phyloP scores from a whole-genome alignment of 495 filamentous ascomycete genomes.

The Xylaria acuta region DNA sequence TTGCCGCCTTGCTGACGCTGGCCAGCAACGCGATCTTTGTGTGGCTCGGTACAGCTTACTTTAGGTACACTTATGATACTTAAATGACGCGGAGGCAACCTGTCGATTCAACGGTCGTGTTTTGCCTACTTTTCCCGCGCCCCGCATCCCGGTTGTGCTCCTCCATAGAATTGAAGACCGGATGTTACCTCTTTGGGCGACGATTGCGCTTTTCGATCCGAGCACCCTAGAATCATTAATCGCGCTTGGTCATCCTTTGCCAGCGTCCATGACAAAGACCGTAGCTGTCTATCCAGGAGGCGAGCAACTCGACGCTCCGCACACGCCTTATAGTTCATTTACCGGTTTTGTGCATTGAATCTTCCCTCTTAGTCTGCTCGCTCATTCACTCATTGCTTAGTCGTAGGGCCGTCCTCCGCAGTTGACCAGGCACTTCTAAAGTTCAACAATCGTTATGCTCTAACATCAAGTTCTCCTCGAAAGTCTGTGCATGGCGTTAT shows the following conservation, averaged over 20 bases:
- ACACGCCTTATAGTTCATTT: not conserved
- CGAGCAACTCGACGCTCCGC: not conserved
- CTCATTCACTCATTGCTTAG: not conserved
- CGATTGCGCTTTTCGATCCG: not conserved
- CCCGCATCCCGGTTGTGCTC: not conserved
- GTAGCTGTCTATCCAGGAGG: not conserved
- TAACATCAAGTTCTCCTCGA: not conserved
- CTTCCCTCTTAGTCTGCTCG: not conserved
- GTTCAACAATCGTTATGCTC: no score
- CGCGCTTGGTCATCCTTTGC: not conserved
- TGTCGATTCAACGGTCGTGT: conserved; percentile 6
- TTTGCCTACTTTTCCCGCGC: not conserved
- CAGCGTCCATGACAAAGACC: not conserved
- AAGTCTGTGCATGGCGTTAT: not conserved
- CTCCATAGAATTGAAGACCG: not conserved
- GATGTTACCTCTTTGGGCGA: not conserved
- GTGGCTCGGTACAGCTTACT: conserved; percentile 10
- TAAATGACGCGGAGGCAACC: conserved; percentile 18
- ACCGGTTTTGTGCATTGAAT: not conserved
- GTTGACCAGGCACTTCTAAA: not conserved
- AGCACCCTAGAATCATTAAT: no score
- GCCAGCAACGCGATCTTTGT: conserved; percentile 1
- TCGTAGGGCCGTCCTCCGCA: not conserved
- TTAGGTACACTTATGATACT: not conserved
- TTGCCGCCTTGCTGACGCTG: conserved; percentile 16